These are phyloP conservation scores for Naganishia friedmannii DNA, from an alignment of 768 basidiomycete species.

Conservation along the genomic window DNA sequence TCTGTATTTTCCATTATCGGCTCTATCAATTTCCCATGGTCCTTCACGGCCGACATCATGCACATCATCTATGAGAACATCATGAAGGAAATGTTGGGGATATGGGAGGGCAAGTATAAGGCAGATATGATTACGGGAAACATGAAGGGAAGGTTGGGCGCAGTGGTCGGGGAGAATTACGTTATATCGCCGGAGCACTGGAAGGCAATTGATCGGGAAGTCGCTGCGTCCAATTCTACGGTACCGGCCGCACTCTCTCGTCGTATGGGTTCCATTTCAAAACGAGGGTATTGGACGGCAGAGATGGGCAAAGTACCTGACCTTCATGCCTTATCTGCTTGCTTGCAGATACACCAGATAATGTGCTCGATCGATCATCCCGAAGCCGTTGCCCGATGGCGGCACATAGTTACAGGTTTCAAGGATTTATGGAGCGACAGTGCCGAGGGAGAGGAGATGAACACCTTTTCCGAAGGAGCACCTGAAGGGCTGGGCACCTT, in stretches of 20 bases:
- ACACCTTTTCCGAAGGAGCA: no score
- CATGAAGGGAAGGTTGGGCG: background rate
- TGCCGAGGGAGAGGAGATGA: no score
- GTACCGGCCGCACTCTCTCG: background rate
- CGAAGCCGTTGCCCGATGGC: background rate
- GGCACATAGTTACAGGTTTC: background rate
- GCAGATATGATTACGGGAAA: background rate
- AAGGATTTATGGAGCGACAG: background rate
- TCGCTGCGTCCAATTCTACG: background rate
- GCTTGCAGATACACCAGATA: background rate
- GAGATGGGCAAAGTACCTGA: background rate
- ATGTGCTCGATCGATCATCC: background rate
- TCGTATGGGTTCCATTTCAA: background rate
- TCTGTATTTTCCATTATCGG: background rate
- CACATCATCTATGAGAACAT: slow-evolving; percentile 4
- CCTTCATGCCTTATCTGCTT: background rate
- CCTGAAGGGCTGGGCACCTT: background rate
- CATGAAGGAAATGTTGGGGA: background rate
- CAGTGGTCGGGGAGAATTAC: background rate
- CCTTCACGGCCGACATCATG: background rate
- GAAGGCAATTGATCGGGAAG: background rate
- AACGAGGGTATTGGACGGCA: background rate
- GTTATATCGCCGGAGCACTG: background rate
- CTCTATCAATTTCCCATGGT: background rate
- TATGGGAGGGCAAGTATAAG: slow-evolving; percentile 9